Base-by-base conservation (phyloP, 2,329 filamentous ascomycete species). In the Cordyceps javanica region DNA sequence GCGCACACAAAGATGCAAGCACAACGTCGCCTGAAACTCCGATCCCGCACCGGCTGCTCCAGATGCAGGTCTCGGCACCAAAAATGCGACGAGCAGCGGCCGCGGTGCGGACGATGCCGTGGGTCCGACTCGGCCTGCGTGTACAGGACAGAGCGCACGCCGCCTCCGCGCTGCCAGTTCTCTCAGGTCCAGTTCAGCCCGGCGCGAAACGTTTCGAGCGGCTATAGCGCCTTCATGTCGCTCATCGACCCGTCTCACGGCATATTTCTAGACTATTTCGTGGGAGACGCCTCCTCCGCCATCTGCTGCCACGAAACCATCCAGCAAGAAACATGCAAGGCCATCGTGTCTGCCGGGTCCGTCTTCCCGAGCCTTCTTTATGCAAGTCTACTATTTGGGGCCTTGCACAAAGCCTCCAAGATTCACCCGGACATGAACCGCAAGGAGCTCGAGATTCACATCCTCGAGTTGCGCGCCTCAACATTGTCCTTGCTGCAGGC, bases 11-110 rank as follows among this genome's bases (percentile, higher is more conserved):
- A 5, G 5, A 58, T 53, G 41, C 39, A 4, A 11, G 19, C 7
- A 5, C 46, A 48, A 10, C 39, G 41, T 34, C 41, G 30, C 16
- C 25, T 58, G 0, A 48, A 49, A 21, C 60, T 62, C 2, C 56
- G 63, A 2, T 65, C 63, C 2, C 63, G 63, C 5, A 49, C 49
- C 0, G 61, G 63, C 1, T 65, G 62, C 21, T 59, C 58, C 25
- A 39, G 62, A 42, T 65, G 63, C 39, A 59, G 59, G 3, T 32
- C 42, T 1, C 58, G 63, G 3, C 60, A 61, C 1, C 62, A 65
- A 25, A 64, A 57, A 36, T 65, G 63, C 44, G 59, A 63, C 5
- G 60, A 63, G 42, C 30, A 57, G 8, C 60, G 61, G 41, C 63
- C 63, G 3, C 58, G 34, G 2, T 65, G 63, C 26, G 46, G 50